These are phyloP conservation scores for Parasitella parasitica DNA, from an alignment of 371 early-diverging fungal genomes.

Conservation along the genomic window DNA sequence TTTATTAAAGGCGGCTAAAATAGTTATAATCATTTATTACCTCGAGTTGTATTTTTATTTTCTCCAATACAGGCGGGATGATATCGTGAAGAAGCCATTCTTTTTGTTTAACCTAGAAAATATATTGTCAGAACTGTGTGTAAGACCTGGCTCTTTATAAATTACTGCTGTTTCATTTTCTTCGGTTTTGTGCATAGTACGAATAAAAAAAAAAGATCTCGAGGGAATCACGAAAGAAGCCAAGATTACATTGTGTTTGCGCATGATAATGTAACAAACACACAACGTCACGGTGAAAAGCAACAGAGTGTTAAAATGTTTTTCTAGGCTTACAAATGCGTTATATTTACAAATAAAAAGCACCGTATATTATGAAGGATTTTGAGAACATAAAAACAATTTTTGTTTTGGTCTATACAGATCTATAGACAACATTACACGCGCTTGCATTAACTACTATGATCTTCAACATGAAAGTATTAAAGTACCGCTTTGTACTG, in stretches of 20 bases:
- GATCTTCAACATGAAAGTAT: too few relatives aligned
- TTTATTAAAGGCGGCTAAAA: neutral
- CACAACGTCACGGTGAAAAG: too few relatives aligned
- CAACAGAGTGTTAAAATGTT: too few relatives aligned
- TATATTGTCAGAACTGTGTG: neutral
- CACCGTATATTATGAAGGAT: too few relatives aligned
- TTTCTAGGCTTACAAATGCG: too few relatives aligned
- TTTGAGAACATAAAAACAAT: too few relatives aligned
- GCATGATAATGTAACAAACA: neutral
- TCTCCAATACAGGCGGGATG: slow-evolving; percentile 32
- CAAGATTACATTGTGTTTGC: neutral
- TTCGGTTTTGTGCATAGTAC: slow-evolving; percentile 9
- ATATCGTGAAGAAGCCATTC: slow-evolving; percentile 38
- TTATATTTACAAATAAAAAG: too few relatives aligned
- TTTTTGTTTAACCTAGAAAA: slow-evolving; percentile 29
- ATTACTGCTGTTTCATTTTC: slow-evolving; percentile 21
- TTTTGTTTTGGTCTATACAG: too few relatives aligned
- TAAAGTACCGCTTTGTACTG: too few relatives aligned
- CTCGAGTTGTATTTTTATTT: slow-evolving; percentile 26
- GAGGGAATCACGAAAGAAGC: neutral
- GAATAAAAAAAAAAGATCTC: neutral
- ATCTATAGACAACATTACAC: too few relatives aligned
- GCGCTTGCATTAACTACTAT: too few relatives aligned
- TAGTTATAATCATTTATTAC: slow-evolving; percentile 7
- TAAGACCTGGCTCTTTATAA: neutral